Conservation (phyloP, 805 yeast species). For the Candida nonsorbophila region DNA sequence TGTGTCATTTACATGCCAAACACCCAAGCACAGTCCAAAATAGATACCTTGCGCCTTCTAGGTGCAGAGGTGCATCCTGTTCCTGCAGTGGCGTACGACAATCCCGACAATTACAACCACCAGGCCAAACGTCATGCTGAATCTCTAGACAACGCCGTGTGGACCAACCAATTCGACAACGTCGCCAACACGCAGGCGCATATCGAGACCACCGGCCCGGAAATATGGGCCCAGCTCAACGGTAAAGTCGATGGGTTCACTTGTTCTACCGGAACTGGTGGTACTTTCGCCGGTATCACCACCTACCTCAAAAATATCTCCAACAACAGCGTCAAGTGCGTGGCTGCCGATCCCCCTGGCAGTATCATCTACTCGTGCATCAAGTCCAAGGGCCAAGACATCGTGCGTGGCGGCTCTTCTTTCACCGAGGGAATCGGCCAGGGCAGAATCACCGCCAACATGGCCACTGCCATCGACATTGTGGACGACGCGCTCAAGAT, state of each 20-base stretch:
- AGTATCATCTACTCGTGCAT: conserved; percentile 78
- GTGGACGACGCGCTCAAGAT: conserved; percentile 79
- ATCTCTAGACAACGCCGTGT: conserved; percentile 66
- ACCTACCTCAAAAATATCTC: conserved; percentile 69
- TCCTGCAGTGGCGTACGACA: conserved; percentile 77
- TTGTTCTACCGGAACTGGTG: conserved; percentile 91
- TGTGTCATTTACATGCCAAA: conserved; percentile 89
- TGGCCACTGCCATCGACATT: conserved; percentile 63
- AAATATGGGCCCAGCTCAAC: conserved; percentile 78
- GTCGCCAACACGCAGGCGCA: conserved; percentile 85
- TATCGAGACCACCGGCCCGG: conserved; percentile 88
- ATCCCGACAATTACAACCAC: conserved; percentile 83
- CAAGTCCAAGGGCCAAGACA: conserved; percentile 59
- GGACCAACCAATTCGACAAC: conserved; percentile 93
- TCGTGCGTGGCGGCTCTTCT: conserved; percentile 74
- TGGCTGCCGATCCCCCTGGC: conserved; percentile 93
- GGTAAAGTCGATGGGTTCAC: conserved; percentile 82
- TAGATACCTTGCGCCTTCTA: conserved; percentile 63
- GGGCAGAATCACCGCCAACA: conserved; percentile 83
- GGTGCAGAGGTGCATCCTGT: conserved; percentile 90
- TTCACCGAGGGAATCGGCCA: conserved; percentile 97
- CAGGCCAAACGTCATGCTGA: conserved; percentile 86
- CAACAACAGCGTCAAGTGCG: conserved; percentile 46
- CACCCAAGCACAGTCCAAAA: conserved; percentile 77
- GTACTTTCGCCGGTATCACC: conserved; percentile 84